Percentiles rank a stretch among this genome's conserved stretches.
Evolutionary conservation across 2,329 filamentous ascomycete species (phyloP).

Genomic region (Penicillium sp.): DNA sequence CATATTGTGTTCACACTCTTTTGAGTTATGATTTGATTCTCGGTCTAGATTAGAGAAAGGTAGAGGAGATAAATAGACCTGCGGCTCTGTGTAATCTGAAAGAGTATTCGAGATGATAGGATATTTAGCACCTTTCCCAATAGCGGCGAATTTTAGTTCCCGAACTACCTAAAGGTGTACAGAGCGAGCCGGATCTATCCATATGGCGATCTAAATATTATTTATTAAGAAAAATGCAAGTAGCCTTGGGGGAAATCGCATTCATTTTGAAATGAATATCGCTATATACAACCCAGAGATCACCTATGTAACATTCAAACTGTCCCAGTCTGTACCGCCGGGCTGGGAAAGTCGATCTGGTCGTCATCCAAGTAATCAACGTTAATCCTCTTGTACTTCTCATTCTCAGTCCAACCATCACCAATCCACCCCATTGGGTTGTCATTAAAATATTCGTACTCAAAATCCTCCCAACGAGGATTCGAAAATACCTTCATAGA

Average conservation of each 20-base stretch:
- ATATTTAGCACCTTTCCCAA: not conserved
- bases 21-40: not conserved
- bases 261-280: no score
- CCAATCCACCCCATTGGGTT: conserved; percentile 36
- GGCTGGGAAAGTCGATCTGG: conserved; percentile 34
- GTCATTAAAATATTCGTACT: conserved; percentile 38
- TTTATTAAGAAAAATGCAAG: not conserved
- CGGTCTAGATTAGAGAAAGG: not conserved
- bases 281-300: no score
- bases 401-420: conserved; percentile 37
- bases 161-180: not conserved
- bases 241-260: not conserved
- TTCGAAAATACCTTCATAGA: conserved; percentile 35
- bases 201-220: not conserved
- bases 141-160: not conserved
- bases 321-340: not conserved
- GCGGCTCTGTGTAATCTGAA: not conserved
- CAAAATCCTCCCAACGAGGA: conserved; percentile 42
- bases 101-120: not conserved
- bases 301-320: not conserved
- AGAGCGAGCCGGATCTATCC: not conserved
- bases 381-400: conserved; percentile 31
- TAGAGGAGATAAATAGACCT: not conserved
- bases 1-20: not conserved
- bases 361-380: conserved; percentile 40